These are phyloP conservation scores for Apium graveolens DNA, from an alignment of 129 eudicot species.

Conservation along the genomic window DNA sequence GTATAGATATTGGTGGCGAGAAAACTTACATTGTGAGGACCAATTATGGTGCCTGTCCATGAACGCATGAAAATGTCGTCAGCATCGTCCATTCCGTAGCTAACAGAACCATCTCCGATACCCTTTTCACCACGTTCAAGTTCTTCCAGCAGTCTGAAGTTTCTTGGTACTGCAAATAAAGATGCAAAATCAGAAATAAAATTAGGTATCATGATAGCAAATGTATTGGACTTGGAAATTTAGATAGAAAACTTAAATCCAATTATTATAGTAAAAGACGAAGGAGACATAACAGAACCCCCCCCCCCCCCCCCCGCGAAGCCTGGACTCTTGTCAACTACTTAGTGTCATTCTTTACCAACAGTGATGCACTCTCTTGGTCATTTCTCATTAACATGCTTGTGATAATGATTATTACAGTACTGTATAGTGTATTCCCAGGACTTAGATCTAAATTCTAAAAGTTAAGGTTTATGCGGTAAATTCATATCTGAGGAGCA, in stretches of 20 bases:
- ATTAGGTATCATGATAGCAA: neutral
- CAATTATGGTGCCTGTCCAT: constrained; percentile 16
- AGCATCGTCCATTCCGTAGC: constrained; percentile 13
- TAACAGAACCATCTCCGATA: constrained; percentile 12
- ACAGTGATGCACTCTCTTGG: no score
- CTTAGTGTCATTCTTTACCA: neutral
- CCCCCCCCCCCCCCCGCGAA: neutral
- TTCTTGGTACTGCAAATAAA: constrained; percentile 6
- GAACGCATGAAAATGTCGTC: constrained; percentile 15
- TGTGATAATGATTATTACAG: neutral
- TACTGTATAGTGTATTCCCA: neutral
- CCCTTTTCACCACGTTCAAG: constrained; percentile 16
- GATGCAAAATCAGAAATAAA: neutral
- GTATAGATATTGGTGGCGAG: neutral
- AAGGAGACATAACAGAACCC: neutral
- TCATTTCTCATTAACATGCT: neutral
- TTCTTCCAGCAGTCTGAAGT: constrained; percentile 12
- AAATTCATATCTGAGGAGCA: neutral
- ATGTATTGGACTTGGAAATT: neutral
- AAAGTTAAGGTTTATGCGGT: neutral
- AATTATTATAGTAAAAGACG: neutral
- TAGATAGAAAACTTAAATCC: neutral
- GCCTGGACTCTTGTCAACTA: neutral
- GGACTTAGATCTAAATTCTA: neutral
- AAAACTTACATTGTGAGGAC: constrained; percentile 10